Conservation (phyloP, 495 filamentous ascomycete species). For the Bathelium albidoporum region DNA sequence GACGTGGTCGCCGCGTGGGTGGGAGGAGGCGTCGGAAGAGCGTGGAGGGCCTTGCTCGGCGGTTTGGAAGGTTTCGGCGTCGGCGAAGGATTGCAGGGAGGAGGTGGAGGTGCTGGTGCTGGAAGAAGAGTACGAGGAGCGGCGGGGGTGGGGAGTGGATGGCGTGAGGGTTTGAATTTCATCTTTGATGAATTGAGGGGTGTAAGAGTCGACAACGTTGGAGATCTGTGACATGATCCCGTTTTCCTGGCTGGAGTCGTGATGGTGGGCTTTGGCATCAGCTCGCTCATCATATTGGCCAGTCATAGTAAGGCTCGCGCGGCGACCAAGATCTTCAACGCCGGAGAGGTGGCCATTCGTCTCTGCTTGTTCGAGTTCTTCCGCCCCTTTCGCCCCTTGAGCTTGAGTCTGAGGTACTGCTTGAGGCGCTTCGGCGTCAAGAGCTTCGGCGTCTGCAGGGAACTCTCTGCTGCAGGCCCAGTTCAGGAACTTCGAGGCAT, state of each 20-base stretch:
- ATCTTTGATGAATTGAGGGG: not conserved
- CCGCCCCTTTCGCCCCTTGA: conserved; percentile 16
- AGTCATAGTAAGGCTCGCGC: not conserved
- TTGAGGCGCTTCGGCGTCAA: conserved; percentile 22
- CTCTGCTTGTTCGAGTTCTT: conserved; percentile 4
- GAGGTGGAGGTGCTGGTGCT: conserved; percentile 7
- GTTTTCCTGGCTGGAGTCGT: not conserved
- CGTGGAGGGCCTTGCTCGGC: not conserved
- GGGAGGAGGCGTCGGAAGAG: conserved; percentile 4
- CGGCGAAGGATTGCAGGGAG: conserved; percentile 26
- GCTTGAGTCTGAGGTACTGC: conserved; percentile 2
- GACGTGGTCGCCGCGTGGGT: not conserved
- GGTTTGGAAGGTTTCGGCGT: conserved; percentile 26
- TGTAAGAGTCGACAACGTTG: conserved; percentile 3
- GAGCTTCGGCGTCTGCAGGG: conserved; percentile 31
- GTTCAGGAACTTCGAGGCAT: conserved; percentile 75
- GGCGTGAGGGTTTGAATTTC: not conserved
- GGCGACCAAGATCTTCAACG: not conserved
- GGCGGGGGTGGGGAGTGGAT: not conserved
- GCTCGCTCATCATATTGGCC: not conserved
- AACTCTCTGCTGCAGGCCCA: conserved; percentile 60
- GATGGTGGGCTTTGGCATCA: not conserved
- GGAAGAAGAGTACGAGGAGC: not conserved
- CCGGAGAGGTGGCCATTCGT: conserved; percentile 5
- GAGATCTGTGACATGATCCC: conserved; percentile 15